phyloP scores from a whole-genome alignment of 129 eudicot species.

The Pulicaria dysenterica region DNA sequence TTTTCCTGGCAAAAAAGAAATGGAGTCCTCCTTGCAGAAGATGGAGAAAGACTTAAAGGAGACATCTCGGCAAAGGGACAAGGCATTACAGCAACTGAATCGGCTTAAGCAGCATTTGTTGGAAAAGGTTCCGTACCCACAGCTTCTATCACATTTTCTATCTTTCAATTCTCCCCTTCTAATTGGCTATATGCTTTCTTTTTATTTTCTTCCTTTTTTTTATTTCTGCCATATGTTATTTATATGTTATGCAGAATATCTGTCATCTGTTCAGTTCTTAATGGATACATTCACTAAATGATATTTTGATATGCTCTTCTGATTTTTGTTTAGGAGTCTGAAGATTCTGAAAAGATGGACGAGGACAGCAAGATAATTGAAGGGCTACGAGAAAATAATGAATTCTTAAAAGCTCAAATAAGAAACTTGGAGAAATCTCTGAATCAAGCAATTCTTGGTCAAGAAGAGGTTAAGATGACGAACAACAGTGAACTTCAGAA shows the following conservation, averaged over 20 bases:
- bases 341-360: constrained; percentile 98
- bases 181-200: background rate
- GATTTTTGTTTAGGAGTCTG: constrained; percentile 66
- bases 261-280: constrained; percentile 16
- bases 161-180: background rate
- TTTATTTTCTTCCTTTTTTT: constrained; percentile 5
- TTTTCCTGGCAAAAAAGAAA: constrained; percentile 68
- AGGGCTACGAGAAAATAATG: constrained; percentile 68
- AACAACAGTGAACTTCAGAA: constrained; percentile 68
- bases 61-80: constrained; percentile 65
- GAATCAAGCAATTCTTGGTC: constrained; percentile 68
- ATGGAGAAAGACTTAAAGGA: constrained; percentile 78
- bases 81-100: constrained; percentile 71
- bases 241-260: constrained; percentile 6
- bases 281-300: constrained; percentile 13
- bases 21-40: constrained; percentile 62
- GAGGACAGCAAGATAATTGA: constrained; percentile 94
- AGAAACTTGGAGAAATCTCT: constrained; percentile 75
- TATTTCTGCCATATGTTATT: constrained; percentile 9
- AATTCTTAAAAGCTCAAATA: constrained; percentile 63
- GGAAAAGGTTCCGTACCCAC: constrained; percentile 62
- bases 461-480: constrained; percentile 62
- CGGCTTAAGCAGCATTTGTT: constrained; percentile 97
- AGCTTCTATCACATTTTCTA: background rate
- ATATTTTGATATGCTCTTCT: constrained; percentile 34